These are phyloP conservation scores for Boletellus sp. DNA, from an alignment of 768 basidiomycete genomes.

Conservation along the genomic window DNA sequence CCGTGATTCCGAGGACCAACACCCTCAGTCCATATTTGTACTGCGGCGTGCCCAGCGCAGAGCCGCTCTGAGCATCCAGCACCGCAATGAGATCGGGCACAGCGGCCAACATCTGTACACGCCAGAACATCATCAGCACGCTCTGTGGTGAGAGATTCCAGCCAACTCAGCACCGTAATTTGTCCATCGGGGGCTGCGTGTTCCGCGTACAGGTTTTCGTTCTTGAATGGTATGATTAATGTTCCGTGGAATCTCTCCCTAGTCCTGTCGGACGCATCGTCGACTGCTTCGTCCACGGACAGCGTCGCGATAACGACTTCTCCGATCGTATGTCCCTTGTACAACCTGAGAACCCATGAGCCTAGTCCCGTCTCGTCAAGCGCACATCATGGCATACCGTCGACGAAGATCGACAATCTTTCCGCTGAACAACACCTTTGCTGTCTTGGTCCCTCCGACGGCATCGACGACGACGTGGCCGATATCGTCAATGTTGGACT, in stretches of 20 bases:
- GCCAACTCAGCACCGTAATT: conserved; percentile 12
- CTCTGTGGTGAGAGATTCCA: background rate
- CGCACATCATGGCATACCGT: conserved; percentile 16
- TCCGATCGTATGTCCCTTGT: conserved; percentile 41
- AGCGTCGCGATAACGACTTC: conserved; percentile 32
- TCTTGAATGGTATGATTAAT: conserved; percentile 57
- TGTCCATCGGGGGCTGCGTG: conserved; percentile 30
- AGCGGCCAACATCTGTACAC: conserved; percentile 43
- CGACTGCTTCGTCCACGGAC: conserved; percentile 27
- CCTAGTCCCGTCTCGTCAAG: background rate
- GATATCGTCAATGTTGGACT: conserved; percentile 39
- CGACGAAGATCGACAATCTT: conserved; percentile 55
- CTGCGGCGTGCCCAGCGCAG: conserved; percentile 60
- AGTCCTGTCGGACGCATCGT: conserved; percentile 19
- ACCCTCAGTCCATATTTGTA: conserved; percentile 61
- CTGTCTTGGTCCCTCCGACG: conserved; percentile 34
- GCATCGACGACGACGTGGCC: conserved; percentile 35
- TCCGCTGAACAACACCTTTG: conserved; percentile 49
- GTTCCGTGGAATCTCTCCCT: conserved; percentile 26
- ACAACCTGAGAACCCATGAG: conserved; percentile 13
- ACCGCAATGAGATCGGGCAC: conserved; percentile 68
- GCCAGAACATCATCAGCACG: conserved; percentile 1
- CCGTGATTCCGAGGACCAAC: conserved; percentile 45
- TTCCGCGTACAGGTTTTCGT: conserved; percentile 56
- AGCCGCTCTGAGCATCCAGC: conserved; percentile 58